phyloP scores from a whole-genome alignment of 495 filamentous ascomycete species.

The Melanomma pulvis-pyrius region DNA sequence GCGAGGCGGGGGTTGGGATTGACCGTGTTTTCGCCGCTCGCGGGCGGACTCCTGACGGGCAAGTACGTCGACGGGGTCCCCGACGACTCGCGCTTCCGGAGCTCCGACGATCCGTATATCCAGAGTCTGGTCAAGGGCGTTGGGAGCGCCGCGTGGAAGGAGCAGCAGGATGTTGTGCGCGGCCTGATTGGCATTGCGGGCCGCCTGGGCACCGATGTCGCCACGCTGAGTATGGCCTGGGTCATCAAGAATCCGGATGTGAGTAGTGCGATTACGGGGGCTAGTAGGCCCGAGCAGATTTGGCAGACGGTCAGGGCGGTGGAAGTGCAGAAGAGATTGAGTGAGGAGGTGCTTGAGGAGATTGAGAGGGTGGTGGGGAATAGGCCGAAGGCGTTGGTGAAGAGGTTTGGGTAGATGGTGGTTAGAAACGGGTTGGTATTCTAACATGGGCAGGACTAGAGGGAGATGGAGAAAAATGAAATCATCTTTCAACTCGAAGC shows the following conservation, averaged over 20 bases:
- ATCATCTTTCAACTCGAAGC: too few species aligned
- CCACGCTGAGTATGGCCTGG: slow-evolving; percentile 76
- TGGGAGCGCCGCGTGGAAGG: slow-evolving; percentile 50
- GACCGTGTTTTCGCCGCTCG: slow-evolving; percentile 73
- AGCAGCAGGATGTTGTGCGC: slow-evolving; percentile 49
- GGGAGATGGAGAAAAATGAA: too few species aligned
- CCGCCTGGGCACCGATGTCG: slow-evolving; percentile 64
- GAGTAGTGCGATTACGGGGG: slow-evolving; percentile 75
- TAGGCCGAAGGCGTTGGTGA: slow-evolving; percentile 56
- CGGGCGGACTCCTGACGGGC: slow-evolving; percentile 73
- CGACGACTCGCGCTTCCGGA: slow-evolving; percentile 56
- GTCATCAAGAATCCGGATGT: slow-evolving; percentile 76
- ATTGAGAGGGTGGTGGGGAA: slow-evolving; percentile 70
- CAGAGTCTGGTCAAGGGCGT: slow-evolving; percentile 51
- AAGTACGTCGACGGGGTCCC: slow-evolving; percentile 78
- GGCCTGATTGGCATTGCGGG: slow-evolving; percentile 59
- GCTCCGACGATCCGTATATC: slow-evolving; percentile 53
- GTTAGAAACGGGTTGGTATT: background rate
- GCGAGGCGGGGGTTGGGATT: slow-evolving; percentile 67
- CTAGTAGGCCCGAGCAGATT: slow-evolving; percentile 71
- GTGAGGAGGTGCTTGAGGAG: slow-evolving; percentile 66
- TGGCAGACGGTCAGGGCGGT: slow-evolving; percentile 70
- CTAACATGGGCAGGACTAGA: too few species aligned
- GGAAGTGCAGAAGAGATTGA: slow-evolving; percentile 62
- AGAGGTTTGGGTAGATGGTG: slow-evolving; percentile 12